phyloP scores from a whole-genome alignment of 768 basidiomycete species.

The Exidia glandulosa region DNA sequence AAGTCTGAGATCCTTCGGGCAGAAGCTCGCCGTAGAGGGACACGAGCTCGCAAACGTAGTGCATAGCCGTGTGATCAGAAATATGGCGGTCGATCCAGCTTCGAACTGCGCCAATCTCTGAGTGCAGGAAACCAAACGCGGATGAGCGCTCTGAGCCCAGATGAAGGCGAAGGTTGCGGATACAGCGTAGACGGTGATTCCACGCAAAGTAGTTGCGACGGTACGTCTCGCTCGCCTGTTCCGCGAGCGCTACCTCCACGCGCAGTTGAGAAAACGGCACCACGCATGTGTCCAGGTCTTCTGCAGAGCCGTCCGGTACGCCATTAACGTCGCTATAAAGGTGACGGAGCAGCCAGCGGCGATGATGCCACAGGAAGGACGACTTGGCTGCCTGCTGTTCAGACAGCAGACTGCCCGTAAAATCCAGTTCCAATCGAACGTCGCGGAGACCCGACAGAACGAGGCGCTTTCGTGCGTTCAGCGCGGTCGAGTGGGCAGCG shows the following conservation, averaged over 20 bases:
- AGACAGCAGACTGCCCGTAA: slow-evolving; percentile 36
- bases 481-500: slow-evolving; percentile 57
- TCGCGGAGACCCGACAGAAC: slow-evolving; percentile 22
- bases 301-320: background rate
- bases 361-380: slow-evolving; percentile 58
- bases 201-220: slow-evolving; percentile 70
- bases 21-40: too few species aligned
- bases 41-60: slow-evolving; percentile 34
- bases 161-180: slow-evolving; percentile 21
- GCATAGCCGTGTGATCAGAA: slow-evolving; percentile 55
- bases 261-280: slow-evolving; percentile 13
- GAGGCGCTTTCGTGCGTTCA: slow-evolving; percentile 49
- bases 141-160: too few species aligned
- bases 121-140: too few species aligned
- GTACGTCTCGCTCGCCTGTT: slow-evolving; percentile 46
- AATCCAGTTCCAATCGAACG: slow-evolving; percentile 30
- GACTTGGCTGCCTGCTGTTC: slow-evolving; percentile 50
- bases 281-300: background rate
- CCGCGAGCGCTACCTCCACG: slow-evolving; percentile 38
- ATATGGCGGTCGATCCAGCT: slow-evolving; percentile 54
- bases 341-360: slow-evolving; percentile 47
- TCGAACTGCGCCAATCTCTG: slow-evolving; percentile 28
- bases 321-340: slow-evolving; percentile 18
- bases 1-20: background rate
- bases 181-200: slow-evolving; percentile 46